phyloP scores from a whole-genome alignment of 768 basidiomycete species.

The Crassisporium funariophilum region DNA sequence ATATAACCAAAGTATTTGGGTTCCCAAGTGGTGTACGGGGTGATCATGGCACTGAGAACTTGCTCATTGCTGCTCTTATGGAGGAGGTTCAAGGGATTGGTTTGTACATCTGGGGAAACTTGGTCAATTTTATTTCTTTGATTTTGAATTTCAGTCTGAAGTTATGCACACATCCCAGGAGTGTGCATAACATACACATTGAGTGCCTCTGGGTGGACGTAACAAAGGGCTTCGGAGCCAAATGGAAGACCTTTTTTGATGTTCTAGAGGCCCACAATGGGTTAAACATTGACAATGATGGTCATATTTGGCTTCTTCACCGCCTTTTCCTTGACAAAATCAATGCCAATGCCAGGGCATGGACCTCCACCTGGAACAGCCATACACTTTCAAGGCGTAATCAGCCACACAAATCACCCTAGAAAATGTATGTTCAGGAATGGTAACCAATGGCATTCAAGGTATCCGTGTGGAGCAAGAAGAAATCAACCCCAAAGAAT shows the following conservation, averaged over 20 bases:
- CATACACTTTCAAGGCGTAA: conserved; percentile 1
- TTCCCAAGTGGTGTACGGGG: conserved; percentile 21
- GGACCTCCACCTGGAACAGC: conserved; percentile 31
- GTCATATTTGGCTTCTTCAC: conserved; percentile 39
- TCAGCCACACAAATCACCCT: conserved; percentile 3
- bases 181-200: conserved; percentile 29
- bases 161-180: conserved; percentile 2
- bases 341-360: conserved; percentile 27
- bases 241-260: conserved; percentile 36
- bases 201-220: conserved; percentile 41
- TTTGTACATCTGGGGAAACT: conserved; percentile 27
- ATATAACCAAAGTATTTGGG: conserved; percentile 7
- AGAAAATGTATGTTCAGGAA: conserved; percentile 2
- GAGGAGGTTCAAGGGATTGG: conserved; percentile 15
- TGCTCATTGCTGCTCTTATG: conserved; percentile 23
- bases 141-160: not conserved
- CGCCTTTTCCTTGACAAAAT: conserved; percentile 32
- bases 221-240: conserved; percentile 27
- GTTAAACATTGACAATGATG: conserved; percentile 21
- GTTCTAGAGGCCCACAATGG: conserved; percentile 28
- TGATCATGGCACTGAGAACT: conserved; percentile 30
- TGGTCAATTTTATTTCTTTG: not conserved
- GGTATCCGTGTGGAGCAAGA: conserved; percentile 5
- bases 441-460: conserved; percentile 3
- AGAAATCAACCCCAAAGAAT: not conserved